These are phyloP conservation scores for Metarhizium brunneum DNA, from an alignment of 2,329 filamentous ascomycete species.

Conservation along the genomic window DNA sequence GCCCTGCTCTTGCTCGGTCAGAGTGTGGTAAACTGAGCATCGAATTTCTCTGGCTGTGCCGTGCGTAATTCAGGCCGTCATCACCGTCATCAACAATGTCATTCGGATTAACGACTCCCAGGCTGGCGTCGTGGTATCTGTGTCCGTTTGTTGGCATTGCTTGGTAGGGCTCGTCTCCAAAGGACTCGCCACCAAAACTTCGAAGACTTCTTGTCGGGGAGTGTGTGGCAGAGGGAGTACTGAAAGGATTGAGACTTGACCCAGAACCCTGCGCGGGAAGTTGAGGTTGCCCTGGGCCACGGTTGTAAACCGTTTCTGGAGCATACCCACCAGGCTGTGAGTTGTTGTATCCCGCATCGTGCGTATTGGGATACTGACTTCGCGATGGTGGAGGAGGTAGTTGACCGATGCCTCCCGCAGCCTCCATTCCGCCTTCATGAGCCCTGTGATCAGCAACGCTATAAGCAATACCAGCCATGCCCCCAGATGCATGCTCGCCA, in stretches of 20 bases:
- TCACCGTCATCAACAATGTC: slow-evolving; percentile 82
- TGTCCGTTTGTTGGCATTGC: slow-evolving; percentile 18
- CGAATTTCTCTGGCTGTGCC: slow-evolving; percentile 39
- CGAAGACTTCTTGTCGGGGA: slow-evolving; percentile 42
- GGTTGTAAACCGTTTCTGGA: slow-evolving; percentile 3
- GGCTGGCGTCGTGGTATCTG: slow-evolving; percentile 34
- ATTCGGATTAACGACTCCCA: slow-evolving; percentile 63
- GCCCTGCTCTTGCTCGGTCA: slow-evolving; percentile 21
- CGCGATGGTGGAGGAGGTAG: slow-evolving; percentile 29
- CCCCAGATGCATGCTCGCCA: slow-evolving; percentile 50
- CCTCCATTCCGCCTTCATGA: slow-evolving; percentile 55
- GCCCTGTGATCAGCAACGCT: slow-evolving; percentile 56
- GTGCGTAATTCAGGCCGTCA: slow-evolving; percentile 59
- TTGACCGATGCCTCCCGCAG: slow-evolving; percentile 36
- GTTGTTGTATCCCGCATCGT: slow-evolving; percentile 11
- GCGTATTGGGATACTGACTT: slow-evolving; percentile 14
- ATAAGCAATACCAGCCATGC: slow-evolving; percentile 59
- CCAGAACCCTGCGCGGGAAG: slow-evolving; percentile 29
- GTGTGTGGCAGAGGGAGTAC: slow-evolving; percentile 22
- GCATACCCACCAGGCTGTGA: slow-evolving; percentile 13
- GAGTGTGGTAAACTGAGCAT: slow-evolving; percentile 48
- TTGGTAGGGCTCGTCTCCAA: slow-evolving; percentile 58
- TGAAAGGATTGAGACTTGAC: slow-evolving; percentile 31
- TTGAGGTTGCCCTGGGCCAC: slow-evolving; percentile 6
- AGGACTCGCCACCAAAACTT: slow-evolving; percentile 34